These are phyloP conservation scores for Beauveria scarabaeidicola DNA, from an alignment of 2,329 filamentous ascomycete species.

Conservation along the genomic window DNA sequence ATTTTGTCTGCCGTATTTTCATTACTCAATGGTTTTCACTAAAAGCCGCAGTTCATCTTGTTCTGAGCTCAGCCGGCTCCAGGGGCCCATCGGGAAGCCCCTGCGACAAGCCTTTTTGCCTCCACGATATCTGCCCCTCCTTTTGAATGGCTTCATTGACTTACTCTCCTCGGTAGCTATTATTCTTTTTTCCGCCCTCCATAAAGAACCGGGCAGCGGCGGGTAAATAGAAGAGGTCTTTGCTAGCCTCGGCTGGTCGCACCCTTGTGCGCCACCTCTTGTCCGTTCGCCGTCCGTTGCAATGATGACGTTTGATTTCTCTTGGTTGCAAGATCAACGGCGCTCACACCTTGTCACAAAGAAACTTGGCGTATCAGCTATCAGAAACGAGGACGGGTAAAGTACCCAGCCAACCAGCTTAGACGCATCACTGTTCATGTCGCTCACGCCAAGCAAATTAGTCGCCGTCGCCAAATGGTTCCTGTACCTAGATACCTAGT, in stretches of 20 bases:
- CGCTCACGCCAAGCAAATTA: conserved; percentile 5
- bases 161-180: background rate
- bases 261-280: background rate
- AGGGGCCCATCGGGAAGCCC: conserved; percentile 4
- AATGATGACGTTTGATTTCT: background rate
- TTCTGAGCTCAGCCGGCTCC: background rate
- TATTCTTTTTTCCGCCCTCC: background rate
- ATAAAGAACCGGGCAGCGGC: background rate
- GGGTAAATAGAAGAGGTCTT: conserved; percentile 8
- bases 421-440: background rate
- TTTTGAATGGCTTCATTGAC: background rate
- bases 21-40: conserved; percentile 7
- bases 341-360: background rate
- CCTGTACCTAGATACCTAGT: too few relatives aligned
- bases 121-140: background rate
- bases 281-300: background rate
- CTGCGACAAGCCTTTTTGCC: background rate
- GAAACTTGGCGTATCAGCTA: background rate
- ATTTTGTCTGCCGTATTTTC: background rate
- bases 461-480: background rate
- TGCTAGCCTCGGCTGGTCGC: background rate
- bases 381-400: background rate
- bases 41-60: background rate
- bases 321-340: background rate
- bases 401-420: background rate